phyloP scores from a whole-genome alignment of 2,329 filamentous ascomycete species.

The Fusarium penzigii region DNA sequence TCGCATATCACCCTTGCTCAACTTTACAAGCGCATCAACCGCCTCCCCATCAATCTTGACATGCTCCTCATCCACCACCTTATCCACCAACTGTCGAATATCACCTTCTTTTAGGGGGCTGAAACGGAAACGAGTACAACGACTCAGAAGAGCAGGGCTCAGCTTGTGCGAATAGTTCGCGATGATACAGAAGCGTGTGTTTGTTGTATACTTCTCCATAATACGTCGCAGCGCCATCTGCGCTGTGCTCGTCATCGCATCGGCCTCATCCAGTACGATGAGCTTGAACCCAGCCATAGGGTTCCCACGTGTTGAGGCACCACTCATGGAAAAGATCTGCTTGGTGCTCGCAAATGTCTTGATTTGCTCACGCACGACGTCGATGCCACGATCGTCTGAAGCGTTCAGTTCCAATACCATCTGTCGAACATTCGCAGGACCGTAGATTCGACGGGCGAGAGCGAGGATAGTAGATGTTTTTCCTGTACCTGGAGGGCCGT shows the following conservation, averaged over 20 bases:
- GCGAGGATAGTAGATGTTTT: constrained; percentile 97
- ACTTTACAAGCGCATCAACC: constrained; percentile 75
- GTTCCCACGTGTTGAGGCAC: constrained; percentile 47
- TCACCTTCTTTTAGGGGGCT: constrained; percentile 88
- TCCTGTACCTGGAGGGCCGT: constrained; percentile 93
- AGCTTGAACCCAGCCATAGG: constrained; percentile 82
- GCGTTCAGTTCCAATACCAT: constrained; percentile 99
- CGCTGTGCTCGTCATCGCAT: constrained; percentile 98
- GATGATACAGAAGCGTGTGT: constrained; percentile 97
- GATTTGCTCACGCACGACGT: constrained; percentile 97
- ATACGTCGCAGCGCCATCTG: constrained; percentile 97
- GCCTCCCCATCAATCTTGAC: constrained; percentile 83
- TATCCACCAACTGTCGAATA: constrained; percentile 82
- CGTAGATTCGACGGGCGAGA: constrained; percentile 90
- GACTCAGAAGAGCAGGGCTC: constrained; percentile 84
- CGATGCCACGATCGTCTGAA: constrained; percentile 95
- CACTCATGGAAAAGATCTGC: constrained; percentile 82
- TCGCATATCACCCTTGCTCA: constrained; percentile 96
- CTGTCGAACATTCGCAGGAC: constrained; percentile 87
- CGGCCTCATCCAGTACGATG: constrained; percentile 97
- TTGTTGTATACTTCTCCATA: constrained; percentile 99
- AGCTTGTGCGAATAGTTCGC: constrained; percentile 99
- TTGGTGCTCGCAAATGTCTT: constrained; percentile 98
- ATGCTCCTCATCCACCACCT: constrained; percentile 83
- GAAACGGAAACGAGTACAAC: constrained; percentile 94